phyloP scores from a whole-genome alignment of 352 stramenopile genomes.

The Phytopythium boreale region DNA sequence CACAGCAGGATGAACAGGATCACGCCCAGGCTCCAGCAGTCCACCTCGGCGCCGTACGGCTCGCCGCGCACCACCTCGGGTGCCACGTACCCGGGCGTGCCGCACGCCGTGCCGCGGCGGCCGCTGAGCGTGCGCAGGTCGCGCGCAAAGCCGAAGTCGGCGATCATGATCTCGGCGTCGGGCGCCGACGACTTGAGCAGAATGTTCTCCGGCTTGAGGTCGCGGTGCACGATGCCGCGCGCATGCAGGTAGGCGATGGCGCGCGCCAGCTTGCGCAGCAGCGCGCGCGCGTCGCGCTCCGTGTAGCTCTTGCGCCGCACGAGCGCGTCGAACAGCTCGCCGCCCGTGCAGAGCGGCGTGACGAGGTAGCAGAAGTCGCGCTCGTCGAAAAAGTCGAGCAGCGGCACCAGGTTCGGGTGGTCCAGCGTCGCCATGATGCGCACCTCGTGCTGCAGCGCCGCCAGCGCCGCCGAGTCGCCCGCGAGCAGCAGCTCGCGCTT shows the following conservation, averaged over 20 bases:
- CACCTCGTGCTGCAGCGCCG: slow-evolving; percentile 66
- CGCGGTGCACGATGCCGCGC: slow-evolving; percentile 90
- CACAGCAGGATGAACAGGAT: slow-evolving; percentile 95
- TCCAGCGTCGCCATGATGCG: slow-evolving; percentile 41
- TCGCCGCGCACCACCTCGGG: slow-evolving; percentile 90
- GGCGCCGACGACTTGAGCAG: slow-evolving; percentile 75
- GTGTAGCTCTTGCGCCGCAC: slow-evolving; percentile 94
- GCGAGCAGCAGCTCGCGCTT: slow-evolving; percentile 48
- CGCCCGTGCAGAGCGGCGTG: slow-evolving; percentile 71
- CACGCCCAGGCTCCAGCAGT: slow-evolving; percentile 94
- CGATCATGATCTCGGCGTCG: slow-evolving; percentile 79
- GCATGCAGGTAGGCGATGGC: slow-evolving; percentile 93
- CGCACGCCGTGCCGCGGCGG: slow-evolving; percentile 63
- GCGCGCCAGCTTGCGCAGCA: slow-evolving; percentile 89
- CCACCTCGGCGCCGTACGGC: slow-evolving; percentile 86
- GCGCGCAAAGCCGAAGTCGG: slow-evolving; percentile 89
- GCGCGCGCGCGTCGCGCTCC: slow-evolving; percentile 91
- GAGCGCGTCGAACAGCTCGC: slow-evolving; percentile 96
- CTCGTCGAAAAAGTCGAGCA: slow-evolving; percentile 78
- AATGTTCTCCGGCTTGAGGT: slow-evolving; percentile 91
- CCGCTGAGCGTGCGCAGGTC: slow-evolving; percentile 38
- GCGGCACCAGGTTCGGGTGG: slow-evolving; percentile 70
- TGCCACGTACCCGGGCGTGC: slow-evolving; percentile 91
- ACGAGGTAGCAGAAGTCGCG: slow-evolving; percentile 78
- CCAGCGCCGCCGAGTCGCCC: slow-evolving; percentile 28